Percentiles rank a stretch among this genome's conserved stretches.
Evolutionary conservation across 345 rosid genomes (phyloP).

Genomic region (Ailanthus altissimus): DNA sequence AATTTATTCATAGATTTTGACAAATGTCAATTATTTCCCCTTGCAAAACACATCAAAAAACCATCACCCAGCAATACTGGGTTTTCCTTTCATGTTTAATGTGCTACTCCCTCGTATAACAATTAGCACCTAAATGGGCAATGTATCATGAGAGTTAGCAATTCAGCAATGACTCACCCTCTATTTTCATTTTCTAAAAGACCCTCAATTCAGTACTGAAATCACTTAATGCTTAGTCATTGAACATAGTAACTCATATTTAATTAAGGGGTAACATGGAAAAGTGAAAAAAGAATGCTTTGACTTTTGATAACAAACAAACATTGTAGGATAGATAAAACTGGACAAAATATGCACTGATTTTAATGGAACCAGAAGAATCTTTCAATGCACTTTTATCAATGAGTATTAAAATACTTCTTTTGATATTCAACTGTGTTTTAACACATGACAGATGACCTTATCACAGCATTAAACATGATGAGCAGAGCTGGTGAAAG

Average conservation of each 20-base stretch:
- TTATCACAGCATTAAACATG: neutral
- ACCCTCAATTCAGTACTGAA: neutral
- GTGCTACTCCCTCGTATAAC: neutral
- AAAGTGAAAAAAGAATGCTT: neutral
- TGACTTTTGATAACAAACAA: neutral
- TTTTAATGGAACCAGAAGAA: neutral
- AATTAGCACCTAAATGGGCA: neutral
- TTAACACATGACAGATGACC: neutral
- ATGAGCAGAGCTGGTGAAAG: neutral
- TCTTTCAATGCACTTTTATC: neutral
- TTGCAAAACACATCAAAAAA: constrained; percentile 11
- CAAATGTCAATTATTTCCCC: neutral
- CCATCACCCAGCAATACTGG: neutral
- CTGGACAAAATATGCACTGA: neutral
- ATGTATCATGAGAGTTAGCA: neutral
- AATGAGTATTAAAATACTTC: neutral
- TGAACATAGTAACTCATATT: neutral
- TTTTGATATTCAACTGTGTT: neutral
- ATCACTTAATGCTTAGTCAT: neutral
- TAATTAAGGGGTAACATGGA: neutral
- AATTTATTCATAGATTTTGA: neutral
- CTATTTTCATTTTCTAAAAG: constrained; percentile 4
- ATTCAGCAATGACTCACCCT: neutral
- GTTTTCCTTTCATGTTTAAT: neutral
- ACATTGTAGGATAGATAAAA: neutral